Evolutionary conservation across 1,284 basidiomycete genomes (phyloP).

Genomic region (Ganoderma multipileum): DNA sequence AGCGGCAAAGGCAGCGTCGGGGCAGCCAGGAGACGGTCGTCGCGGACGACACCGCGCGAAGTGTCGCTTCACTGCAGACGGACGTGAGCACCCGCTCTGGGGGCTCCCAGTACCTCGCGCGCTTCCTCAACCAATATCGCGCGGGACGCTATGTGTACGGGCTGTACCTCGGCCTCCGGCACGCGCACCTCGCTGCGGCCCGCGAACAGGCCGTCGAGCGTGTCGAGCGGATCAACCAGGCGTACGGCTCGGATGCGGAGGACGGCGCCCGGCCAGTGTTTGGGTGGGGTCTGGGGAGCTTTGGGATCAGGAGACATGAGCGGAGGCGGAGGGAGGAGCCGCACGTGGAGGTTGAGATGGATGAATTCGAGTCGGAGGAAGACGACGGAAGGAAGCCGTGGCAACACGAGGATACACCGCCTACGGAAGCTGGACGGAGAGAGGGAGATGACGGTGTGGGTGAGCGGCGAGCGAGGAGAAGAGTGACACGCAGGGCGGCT

Average conservation of each 20-base stretch:
- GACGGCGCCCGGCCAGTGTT: constrained; percentile 39
- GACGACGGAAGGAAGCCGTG: constrained; percentile 30
- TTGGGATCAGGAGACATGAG: constrained; percentile 54
- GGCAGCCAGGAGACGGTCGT: background rate
- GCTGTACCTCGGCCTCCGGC: constrained; percentile 64
- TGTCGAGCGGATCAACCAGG: constrained; percentile 63
- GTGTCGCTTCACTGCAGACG: constrained; percentile 23
- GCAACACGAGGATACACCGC: constrained; percentile 31
- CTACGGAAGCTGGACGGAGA: constrained; percentile 34
- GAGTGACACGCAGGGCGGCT: constrained; percentile 21
- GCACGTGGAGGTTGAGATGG: constrained; percentile 34
- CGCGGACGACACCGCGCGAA: constrained; percentile 3
- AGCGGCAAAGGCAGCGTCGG: background rate
- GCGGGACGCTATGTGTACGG: constrained; percentile 47
- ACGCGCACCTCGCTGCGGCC: constrained; percentile 71
- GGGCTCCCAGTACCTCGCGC: constrained; percentile 17
- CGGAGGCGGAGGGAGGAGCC: constrained; percentile 30
- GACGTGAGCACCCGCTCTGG: constrained; percentile 18
- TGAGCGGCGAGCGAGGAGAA: constrained; percentile 22
- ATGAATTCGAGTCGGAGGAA: constrained; percentile 30
- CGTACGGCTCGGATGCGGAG: constrained; percentile 52
- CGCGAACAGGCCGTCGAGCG: constrained; percentile 70
- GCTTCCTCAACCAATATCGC: constrained; percentile 26
- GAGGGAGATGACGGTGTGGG: constrained; percentile 17
- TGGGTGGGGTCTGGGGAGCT: constrained; percentile 79